Evolutionary conservation across 768 basidiomycete genomes (phyloP), one percentile per base, ranked within the genome.

Genomic region (Panellus pusillus): DNA sequence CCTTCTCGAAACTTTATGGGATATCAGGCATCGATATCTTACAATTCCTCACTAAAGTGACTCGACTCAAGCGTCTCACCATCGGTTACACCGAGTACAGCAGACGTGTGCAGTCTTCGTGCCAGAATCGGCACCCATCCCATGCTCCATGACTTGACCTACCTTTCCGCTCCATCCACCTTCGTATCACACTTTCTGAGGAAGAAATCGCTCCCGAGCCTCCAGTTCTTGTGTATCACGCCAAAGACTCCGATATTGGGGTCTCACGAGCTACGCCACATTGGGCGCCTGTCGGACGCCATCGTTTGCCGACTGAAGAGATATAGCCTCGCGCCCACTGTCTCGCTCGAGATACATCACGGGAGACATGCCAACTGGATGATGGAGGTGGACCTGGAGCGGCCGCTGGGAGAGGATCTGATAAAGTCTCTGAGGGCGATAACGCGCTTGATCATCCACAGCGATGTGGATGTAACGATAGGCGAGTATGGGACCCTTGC

Each of bases 11-110:
- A 29, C 52, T 61, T 0, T 50, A 54, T 31, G 52, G 59, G 11
- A 43, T 61, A 12, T 50, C 54, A 1, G 59, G 59, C n/a, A 29
- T 48, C 27, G 55, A 61, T 36, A 54, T 57, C 40, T 37, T 61
- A 44, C 47, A 50, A 3, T 56, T 57, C 44, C 35, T 61, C 27
- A 40, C 48, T 48, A 61, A 51, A 47, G 46, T 61, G 15, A 39
- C 47, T 4, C 52, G 42, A 17, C 55, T 61, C 2, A 50, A 46
- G 20, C 29, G 13, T 14, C 52, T 56, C 6, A 50, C 47, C 44
- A 51, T 61, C 32, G 55, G 59, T 1, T 57, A 61, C 37, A 61
- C 59, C 15, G 59, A 61, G 29, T 61, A 54, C 52, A 53, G 48
- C 47, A 32, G 47, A 13, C 48, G 27, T 17, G 39, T 54, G 24